Conservation (phyloP, 139 green algal genomes). For the Chlamydomonas schloesseri region DNA sequence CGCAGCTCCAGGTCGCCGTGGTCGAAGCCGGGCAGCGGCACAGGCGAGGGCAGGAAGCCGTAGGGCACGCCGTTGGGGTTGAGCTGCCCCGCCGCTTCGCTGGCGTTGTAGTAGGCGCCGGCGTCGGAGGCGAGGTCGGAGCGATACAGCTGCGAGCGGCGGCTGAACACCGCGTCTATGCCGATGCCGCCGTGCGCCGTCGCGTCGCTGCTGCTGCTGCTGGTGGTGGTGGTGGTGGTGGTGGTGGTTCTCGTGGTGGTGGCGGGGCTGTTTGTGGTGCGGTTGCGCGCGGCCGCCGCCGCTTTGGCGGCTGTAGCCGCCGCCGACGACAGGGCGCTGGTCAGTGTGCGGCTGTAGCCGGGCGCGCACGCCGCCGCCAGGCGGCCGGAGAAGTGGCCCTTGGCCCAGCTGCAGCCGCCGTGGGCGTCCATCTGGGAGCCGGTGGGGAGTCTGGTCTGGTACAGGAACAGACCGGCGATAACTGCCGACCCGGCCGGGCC, state of each 20-base stretch:
- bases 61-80: slow-evolving; percentile 30
- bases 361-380: slow-evolving; percentile 1
- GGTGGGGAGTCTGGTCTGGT: not conserved
- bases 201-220: not conserved
- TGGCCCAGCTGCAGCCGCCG: not conserved
- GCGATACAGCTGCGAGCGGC: not conserved
- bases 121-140: not conserved
- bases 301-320: too few relatives aligned
- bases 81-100: not conserved
- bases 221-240: too few relatives aligned
- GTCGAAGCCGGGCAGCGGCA: not conserved
- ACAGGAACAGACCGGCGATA: slow-evolving; percentile 3
- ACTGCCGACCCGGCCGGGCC: not conserved
- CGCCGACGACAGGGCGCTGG: too few relatives aligned
- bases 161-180: slow-evolving; percentile 2
- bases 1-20: not conserved
- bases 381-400: not conserved
- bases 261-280: too few relatives aligned
- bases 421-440: not conserved
- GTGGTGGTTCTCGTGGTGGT: too few relatives aligned
- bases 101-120: slow-evolving; percentile 31
- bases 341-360: not conserved
- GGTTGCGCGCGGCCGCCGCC: too few relatives aligned
- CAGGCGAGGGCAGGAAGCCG: slow-evolving; percentile 14
- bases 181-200: not conserved